Conservation (phyloP, 306 rosid genomes). For the Quercus engelmannii region DNA sequence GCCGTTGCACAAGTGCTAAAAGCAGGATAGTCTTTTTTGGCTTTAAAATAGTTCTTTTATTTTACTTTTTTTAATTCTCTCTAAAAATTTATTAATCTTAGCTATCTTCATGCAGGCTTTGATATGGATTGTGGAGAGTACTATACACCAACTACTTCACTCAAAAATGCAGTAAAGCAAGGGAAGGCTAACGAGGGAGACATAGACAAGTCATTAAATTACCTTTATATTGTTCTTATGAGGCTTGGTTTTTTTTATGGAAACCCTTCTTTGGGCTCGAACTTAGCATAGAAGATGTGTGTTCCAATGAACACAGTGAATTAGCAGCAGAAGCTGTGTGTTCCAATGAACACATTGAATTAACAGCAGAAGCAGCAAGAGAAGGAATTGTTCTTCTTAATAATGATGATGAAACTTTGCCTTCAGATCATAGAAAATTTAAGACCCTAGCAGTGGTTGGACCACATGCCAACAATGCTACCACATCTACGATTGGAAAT, state of each 20-base stretch:
- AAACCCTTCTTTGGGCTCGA: not conserved
- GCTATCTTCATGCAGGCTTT: not conserved
- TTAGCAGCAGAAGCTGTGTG: not conserved
- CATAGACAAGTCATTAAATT: slow-evolving; percentile 6
- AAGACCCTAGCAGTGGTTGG: slow-evolving; percentile 14
- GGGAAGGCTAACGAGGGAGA: slow-evolving; percentile 15
- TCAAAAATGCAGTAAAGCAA: not conserved
- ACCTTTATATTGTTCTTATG: slow-evolving; percentile 15
- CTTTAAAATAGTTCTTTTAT: no score
- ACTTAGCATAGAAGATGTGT: slow-evolving; percentile 4
- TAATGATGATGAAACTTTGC: slow-evolving; percentile 12
- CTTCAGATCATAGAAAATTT: not conserved
- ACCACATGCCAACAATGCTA: slow-evolving; percentile 28
- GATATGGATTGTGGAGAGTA: slow-evolving; percentile 20
- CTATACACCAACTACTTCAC: not conserved
- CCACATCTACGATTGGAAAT: slow-evolving; percentile 23
- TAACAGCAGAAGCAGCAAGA: slow-evolving; percentile 26
- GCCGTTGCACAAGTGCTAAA: slow-evolving; percentile 20
- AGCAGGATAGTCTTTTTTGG: slow-evolving; percentile 6
- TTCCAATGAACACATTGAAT: slow-evolving; percentile 4
- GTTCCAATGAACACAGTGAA: no score
- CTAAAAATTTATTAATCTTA: no score
- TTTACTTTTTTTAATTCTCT: no score
- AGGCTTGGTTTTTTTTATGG: slow-evolving; percentile 28
- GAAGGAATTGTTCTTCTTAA: slow-evolving; percentile 25